phyloP scores from a whole-genome alignment of 1,139 yeast genomes.

The Blastobotrys buckinghamii region DNA sequence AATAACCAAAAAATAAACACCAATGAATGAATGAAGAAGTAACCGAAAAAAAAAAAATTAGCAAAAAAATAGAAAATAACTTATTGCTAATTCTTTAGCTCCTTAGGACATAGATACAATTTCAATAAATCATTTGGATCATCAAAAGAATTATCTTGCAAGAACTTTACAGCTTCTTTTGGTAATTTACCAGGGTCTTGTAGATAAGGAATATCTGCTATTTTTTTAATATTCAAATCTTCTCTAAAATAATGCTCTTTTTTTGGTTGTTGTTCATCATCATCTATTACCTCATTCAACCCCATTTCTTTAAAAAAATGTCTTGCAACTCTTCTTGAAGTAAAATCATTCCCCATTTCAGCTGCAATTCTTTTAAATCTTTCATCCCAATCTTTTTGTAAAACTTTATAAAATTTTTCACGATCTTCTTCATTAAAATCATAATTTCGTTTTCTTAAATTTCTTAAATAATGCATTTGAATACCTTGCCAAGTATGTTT shows the following conservation, averaged over 20 bases:
- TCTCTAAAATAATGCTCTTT: neutral
- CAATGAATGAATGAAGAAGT: too few species aligned
- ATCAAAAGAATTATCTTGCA: neutral
- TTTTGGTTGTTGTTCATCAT: neutral
- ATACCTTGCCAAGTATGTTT: conserved; percentile 41
- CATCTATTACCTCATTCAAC: neutral
- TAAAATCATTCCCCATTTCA: conserved; percentile 28
- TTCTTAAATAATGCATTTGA: conserved; percentile 40
- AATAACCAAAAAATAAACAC: too few species aligned
- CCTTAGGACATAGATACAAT: neutral
- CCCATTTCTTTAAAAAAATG: conserved; percentile 1
- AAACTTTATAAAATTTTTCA: conserved; percentile 26
- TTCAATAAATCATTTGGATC: neutral
- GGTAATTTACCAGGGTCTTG: conserved; percentile 5
- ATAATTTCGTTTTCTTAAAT: conserved; percentile 34
- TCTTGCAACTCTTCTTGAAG: conserved; percentile 11
- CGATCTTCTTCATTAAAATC: conserved; percentile 33
- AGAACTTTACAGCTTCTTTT: neutral
- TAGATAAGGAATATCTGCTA: neutral
- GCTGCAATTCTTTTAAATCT: conserved; percentile 36
- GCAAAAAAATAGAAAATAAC: neutral
- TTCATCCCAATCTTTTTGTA: conserved; percentile 37
- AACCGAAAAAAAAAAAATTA: neutral
- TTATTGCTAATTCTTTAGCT: neutral
- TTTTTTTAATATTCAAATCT: neutral